Evolutionary conservation across 2,329 filamentous ascomycete genomes (phyloP).

Genomic region (Coniochaeta ligniaria): DNA sequence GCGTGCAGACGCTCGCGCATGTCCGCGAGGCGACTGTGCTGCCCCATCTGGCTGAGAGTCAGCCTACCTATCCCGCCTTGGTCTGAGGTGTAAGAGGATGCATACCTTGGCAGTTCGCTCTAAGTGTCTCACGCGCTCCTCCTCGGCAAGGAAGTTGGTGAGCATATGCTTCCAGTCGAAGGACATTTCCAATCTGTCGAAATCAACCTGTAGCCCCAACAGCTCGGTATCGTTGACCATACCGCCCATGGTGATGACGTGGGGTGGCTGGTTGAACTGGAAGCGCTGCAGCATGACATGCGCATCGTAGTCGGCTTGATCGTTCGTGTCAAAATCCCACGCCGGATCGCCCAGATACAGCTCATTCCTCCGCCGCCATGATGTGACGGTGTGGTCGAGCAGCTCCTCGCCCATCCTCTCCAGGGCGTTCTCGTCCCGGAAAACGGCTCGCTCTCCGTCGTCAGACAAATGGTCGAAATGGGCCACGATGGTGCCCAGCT

Average conservation of each 20-base stretch:
- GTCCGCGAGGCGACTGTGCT: background rate
- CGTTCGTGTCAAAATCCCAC: background rate
- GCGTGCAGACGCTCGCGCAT: background rate
- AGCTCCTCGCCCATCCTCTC: background rate
- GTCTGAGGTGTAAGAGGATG: background rate
- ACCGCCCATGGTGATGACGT: background rate
- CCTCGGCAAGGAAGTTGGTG: background rate
- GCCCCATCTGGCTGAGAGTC: background rate
- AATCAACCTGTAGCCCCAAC: background rate
- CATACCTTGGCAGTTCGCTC: background rate
- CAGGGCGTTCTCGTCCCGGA: background rate
- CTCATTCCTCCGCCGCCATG: background rate
- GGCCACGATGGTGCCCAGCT: background rate
- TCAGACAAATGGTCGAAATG: background rate
- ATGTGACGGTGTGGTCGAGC: background rate
- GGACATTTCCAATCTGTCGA: background rate
- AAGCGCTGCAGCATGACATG: background rate
- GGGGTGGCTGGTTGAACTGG: background rate
- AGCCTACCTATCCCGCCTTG: background rate
- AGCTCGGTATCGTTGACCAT: background rate
- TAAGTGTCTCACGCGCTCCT: background rate
- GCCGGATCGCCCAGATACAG: background rate
- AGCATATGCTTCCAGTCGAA: background rate
- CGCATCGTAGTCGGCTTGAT: background rate
- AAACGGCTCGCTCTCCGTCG: background rate